Conservation (phyloP, 2,329 filamentous ascomycete species). For the Sporothrix sp. region DNA sequence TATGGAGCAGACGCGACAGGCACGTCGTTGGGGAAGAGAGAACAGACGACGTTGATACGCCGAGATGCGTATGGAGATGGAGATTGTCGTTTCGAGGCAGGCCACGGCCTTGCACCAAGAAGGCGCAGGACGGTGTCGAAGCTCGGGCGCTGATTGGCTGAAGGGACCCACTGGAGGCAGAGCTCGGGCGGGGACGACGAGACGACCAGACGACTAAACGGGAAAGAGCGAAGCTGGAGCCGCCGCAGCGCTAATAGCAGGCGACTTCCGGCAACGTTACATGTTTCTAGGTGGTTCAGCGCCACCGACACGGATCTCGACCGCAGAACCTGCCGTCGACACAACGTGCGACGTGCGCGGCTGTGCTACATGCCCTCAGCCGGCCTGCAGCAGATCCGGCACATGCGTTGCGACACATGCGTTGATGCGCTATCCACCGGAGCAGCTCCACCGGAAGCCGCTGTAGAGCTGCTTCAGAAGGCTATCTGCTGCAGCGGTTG, state of each 20-base stretch:
- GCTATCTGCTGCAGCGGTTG: too few species aligned
- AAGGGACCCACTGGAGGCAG: background rate
- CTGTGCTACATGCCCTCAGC: conserved; percentile 9
- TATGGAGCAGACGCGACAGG: too few species aligned
- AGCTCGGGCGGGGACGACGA: background rate
- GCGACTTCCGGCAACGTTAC: conserved; percentile 10
- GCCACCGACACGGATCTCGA: background rate
- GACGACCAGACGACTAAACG: background rate
- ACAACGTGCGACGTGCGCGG: background rate
- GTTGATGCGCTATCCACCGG: too few species aligned
- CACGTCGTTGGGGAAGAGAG: too few species aligned
- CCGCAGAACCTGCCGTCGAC: background rate
- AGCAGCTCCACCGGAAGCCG: background rate
- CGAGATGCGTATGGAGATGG: conserved; percentile 2
- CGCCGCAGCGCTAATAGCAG: background rate
- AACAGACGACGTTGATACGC: background rate
- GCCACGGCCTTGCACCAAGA: background rate
- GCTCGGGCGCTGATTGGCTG: conserved; percentile 5
- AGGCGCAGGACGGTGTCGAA: background rate
- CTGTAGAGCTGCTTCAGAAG: too few species aligned
- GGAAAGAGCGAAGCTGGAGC: too few species aligned
- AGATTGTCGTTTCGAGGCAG: background rate
- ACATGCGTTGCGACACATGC: too few species aligned
- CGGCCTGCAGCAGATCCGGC: too few species aligned
- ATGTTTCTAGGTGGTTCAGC: background rate